Evolutionary conservation across 352 stramenopile species (phyloP).

Genomic region (Phytopythium delawarense): DNA sequence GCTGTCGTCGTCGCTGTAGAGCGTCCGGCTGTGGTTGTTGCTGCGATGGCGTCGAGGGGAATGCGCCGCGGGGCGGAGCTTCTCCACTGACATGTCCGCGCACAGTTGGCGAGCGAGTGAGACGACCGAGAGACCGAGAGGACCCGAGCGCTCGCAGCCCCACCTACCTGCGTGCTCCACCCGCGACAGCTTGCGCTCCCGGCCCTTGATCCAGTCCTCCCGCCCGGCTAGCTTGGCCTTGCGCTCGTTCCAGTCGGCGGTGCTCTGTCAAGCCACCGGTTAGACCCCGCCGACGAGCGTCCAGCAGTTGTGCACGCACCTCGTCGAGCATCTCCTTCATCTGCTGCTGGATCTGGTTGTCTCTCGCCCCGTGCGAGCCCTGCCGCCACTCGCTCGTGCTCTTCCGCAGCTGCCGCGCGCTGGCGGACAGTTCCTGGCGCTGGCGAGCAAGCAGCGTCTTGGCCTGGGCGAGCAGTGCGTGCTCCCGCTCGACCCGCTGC

Average conservation of each 20-base stretch:
- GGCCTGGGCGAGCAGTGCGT: constrained; percentile 43
- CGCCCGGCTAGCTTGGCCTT: constrained; percentile 42
- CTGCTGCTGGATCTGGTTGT: constrained; percentile 39
- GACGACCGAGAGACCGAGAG: not conserved
- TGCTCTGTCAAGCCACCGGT: constrained; percentile 16
- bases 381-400: constrained; percentile 50
- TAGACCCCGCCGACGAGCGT: not conserved
- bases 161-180: constrained; percentile 25
- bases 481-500: constrained; percentile 41
- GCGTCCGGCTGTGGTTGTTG: not conserved
- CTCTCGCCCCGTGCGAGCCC: constrained; percentile 15
- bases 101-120: not conserved
- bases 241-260: constrained; percentile 39
- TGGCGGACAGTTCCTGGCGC: constrained; percentile 42
- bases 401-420: constrained; percentile 44
- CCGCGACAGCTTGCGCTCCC: constrained; percentile 40
- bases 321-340: constrained; percentile 68
- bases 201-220: constrained; percentile 42
- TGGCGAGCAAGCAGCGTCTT: constrained; percentile 34
- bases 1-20: constrained; percentile 2
- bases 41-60: not conserved
- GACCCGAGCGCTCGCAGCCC: not conserved
- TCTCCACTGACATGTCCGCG: not conserved
- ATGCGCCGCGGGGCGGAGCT: not conserved
- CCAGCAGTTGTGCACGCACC: constrained; percentile 10